phyloP scores from a whole-genome alignment of 1,139 yeast genomes.

The Geotrichum histeridarum region DNA sequence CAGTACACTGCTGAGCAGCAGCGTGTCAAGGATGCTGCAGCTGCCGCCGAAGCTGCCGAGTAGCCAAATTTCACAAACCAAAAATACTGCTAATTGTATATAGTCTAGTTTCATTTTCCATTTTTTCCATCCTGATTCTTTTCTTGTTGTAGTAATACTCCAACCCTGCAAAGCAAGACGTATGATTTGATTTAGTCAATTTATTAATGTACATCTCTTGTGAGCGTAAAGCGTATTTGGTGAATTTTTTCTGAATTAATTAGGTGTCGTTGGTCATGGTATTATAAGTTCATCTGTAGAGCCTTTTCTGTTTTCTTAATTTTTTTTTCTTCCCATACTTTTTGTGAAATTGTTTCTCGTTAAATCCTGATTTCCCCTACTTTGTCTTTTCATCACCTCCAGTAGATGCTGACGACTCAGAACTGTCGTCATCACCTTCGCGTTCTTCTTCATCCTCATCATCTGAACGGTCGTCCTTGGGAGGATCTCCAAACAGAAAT shows the following conservation, averaged over 20 bases:
- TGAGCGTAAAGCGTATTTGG: not conserved
- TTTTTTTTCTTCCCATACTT: not conserved
- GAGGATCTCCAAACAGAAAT: constrained; percentile 51
- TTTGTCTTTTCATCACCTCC: constrained; percentile 3
- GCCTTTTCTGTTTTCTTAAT: not conserved
- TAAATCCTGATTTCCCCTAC: not conserved
- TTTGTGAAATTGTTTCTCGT: not conserved
- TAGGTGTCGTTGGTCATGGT: not conserved
- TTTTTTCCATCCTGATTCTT: not conserved
- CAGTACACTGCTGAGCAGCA: constrained; percentile 13
- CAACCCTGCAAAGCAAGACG: not conserved
- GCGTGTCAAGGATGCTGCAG: constrained; percentile 1
- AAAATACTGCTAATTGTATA: not conserved
- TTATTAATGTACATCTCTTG: not conserved
- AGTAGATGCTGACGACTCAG: constrained; percentile 2
- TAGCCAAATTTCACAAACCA: not conserved
- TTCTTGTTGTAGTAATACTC: not conserved
- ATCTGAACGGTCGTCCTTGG: constrained; percentile 86
- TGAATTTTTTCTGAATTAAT: not conserved
- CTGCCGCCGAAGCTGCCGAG: constrained; percentile 1
- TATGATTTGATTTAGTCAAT: not conserved
- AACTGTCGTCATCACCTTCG: constrained; percentile 1
- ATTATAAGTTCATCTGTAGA: not conserved
- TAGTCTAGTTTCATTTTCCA: not conserved
- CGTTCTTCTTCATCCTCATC: constrained; percentile 53